Evolutionary conservation across 169 alveolate species (phyloP), one percentile per base, ranked within the genome.

Genomic region (Plasmodium adleri): DNA sequence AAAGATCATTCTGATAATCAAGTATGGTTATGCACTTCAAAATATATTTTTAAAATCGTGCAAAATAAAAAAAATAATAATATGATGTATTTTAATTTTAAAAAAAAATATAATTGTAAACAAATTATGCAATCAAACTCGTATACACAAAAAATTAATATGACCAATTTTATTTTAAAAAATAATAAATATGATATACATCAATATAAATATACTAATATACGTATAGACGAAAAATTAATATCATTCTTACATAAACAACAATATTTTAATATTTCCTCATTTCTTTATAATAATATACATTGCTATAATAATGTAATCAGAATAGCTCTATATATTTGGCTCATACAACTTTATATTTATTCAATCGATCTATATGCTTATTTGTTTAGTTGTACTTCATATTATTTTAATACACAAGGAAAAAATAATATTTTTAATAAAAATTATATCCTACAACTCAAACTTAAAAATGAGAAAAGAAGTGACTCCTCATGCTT

Each of bases 21-120:
- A 72, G 70, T 86, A 52, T 86, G 92, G 92, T 28, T 86, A 26
- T 59, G 92, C 22, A 86, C 92, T 59, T 86, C 92, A 13, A 86
- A 86, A 54, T 63, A 86, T 72, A 86, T 86, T n/a, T 86, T 72
- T 64, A 86, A 86, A 72, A 86, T 86, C 20, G 26, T 59, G 3
- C 52, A 28, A 45, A 86, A 64, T 60, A 86, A 86, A 56, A 86
- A 60, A 60, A 86, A 72, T 10, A 56, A 64, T 32, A 43, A 64
- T 32, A 87, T 71, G 26, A 52, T 62, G 64, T 3, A 54, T 2
- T 22, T 39, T 66, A 52, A 71, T 1, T 47, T 60, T 45, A n/a
- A 59, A 60, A 80, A 56, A 54, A 86, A 86, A 86, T 24, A 58
- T 45, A 45, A 86, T 71, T 32, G 15, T 72, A 15, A 45, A 49